Evolutionary conservation across 2,329 filamentous ascomycete genomes (phyloP), one percentile per base, ranked within the genome.

Genomic region (Fusarium graminum): DNA sequence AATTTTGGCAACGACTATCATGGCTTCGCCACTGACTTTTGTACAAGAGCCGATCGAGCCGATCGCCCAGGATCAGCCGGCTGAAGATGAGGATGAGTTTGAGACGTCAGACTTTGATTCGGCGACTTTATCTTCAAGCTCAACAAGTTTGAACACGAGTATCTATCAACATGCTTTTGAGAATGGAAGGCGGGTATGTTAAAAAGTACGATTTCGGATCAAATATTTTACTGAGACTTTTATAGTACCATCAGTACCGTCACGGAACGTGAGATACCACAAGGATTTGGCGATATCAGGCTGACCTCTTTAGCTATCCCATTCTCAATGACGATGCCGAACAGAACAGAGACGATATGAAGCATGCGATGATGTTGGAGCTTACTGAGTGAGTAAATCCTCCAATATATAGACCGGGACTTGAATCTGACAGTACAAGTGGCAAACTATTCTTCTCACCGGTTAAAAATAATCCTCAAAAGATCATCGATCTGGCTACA

Each of bases 291-390:
- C 17, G 0, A 4, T 14, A 1, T 16, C 5, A 6, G 3, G 2
- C 59, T 72, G 26, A 80, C 50, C 26, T 50, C 39, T 29, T 36
- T 3, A 72, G 69, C 9, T 69, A 72, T 47, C 70, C 68, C 0
- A 74, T 74, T 12, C 70, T 72, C 7, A 73, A 73, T 4, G 71
- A 73, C 17, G 65, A 71, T n/a, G 59, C 70, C 0, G 71, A 73
- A 38, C 67, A 73, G 25, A 72, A 72, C 19, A 68, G 71, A 8
- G 72, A 73, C 16, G 67, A 72, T 1, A 67, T 68, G 62, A 72
- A 76, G 22, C 75, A 79, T 44, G 76, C 74, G 6, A 75, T 75
- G 72, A 67, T 72, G 40, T 42, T 78, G 6, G 63, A 70, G 6
- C 52, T 78, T 3, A 73, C 69, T 1, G 65, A 73, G 69, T 72